Conservation (phyloP, 352 stramenopile genomes). For the Pythium phragmiticola region DNA sequence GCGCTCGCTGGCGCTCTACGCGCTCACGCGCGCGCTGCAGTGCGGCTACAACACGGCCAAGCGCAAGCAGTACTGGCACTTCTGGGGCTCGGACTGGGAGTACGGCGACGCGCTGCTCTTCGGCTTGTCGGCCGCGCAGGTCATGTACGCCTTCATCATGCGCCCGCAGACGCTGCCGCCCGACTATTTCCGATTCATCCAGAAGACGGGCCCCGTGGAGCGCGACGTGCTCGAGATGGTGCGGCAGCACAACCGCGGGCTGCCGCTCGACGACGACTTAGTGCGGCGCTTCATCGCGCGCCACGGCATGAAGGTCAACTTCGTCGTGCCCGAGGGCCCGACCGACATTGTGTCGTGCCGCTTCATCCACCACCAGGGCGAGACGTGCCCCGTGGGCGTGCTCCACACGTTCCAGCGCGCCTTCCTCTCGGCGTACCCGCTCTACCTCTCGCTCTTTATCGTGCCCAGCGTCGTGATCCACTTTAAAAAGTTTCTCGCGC, state of each 20-base stretch:
- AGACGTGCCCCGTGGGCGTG: constrained; percentile 47
- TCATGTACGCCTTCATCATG: constrained; percentile 89
- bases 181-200: constrained; percentile 86
- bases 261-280: constrained; percentile 38
- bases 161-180: constrained; percentile 59
- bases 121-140: constrained; percentile 66
- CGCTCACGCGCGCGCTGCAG: constrained; percentile 76
- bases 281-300: constrained; percentile 43
- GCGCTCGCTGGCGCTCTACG: constrained; percentile 80
- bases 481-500: constrained; percentile 75
- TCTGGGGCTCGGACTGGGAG: constrained; percentile 84
- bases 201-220: constrained; percentile 65
- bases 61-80: constrained; percentile 75
- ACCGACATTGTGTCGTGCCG: constrained; percentile 52
- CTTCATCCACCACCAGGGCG: constrained; percentile 54
- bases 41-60: constrained; percentile 88
- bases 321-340: constrained; percentile 31
- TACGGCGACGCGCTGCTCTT: constrained; percentile 84
- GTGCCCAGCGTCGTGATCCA: constrained; percentile 79
- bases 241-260: constrained; percentile 53
- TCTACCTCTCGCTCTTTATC: constrained; percentile 86
- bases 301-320: constrained; percentile 32
- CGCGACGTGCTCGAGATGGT: constrained; percentile 64
- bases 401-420: constrained; percentile 55
- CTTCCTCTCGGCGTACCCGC: constrained; percentile 66